Base-by-base conservation (phyloP, 2,329 filamentous ascomycete species). In the Alternaria metachromatica region DNA sequence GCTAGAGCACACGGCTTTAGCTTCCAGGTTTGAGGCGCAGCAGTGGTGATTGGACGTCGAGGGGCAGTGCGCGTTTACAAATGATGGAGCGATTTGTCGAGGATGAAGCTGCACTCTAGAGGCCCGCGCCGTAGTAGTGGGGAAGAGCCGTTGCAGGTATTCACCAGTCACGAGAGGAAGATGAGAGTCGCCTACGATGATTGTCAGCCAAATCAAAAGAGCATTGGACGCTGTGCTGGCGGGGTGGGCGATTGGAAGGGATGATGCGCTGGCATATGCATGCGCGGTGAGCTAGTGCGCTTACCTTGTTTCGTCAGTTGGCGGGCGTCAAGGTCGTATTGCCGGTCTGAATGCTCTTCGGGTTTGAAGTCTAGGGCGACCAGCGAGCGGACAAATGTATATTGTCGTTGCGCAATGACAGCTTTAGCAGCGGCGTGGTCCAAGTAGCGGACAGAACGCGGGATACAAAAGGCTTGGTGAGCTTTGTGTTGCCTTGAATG, bases 191-290 rank as follows among this genome's bases (percentile, higher is more conserved):
- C 73, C 69, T 73, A 76, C 68, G 71, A 74, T 73, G 73, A 76
- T 71, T 59, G 74, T 77, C 67, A 78, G 76, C 76, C 78, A 79
- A 75, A 66, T 66, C 69, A 64, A 55, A n/a, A 41, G 37, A 41
- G 37, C 37, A 41, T 41, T 41, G 37, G 65, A 70, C 69, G 73
- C 72, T 78, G 77, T 76, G 79, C 71, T 79, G 77, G 76, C 75
- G 72, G 72, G 45, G 73, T 67, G 74, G 75, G 67, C 76, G 74
- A 80, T 81, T 80, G 78, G 78, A 78, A 49, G 45, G 45, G 76
- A 74, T 77, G 80, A 81, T 81, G 80, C 75, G 80, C 65, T 81
- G 80, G 77, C 78, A 78, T 75, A 74, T 77, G 72, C 75, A 78
- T 80, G 80, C 79, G 80, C 80, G 80, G 68, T 63, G 66, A 67